phyloP scores from a whole-genome alignment of 495 filamentous ascomycete genomes.

The Talaromyces nanjingensis region DNA sequence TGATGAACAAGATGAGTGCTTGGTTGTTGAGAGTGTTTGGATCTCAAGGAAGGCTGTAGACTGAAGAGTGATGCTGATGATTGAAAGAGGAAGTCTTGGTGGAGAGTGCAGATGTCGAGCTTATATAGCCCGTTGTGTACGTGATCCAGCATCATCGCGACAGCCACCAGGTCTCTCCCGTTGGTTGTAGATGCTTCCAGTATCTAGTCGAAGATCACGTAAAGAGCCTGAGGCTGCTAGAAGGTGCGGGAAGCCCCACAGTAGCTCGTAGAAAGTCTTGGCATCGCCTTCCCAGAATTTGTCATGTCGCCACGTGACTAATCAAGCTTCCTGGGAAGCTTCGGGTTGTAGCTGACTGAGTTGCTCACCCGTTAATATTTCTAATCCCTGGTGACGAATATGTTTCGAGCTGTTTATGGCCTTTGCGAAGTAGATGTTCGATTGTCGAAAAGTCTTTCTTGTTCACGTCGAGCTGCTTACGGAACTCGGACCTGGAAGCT shows the following conservation, averaged over 20 bases:
- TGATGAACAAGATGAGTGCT: background rate
- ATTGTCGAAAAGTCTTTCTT: conserved; percentile 87
- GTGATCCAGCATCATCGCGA: background rate
- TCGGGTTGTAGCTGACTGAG: background rate
- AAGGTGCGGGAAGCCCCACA: conserved; percentile 5
- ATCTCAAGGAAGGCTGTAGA: background rate
- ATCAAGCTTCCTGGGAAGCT: background rate
- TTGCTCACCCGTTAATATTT: conserved; percentile 51
- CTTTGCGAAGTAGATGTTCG: conserved; percentile 82
- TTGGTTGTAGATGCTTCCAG: conserved; percentile 6
- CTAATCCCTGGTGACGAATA: conserved; percentile 79
- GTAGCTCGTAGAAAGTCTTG: background rate
- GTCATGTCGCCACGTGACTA: conserved; percentile 1
- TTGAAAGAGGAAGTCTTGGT: conserved; percentile 7
- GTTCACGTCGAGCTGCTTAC: conserved; percentile 58
- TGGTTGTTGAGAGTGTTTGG: background rate
- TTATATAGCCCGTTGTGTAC: conserved; percentile 5
- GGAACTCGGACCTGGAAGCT: conserved; percentile 61
- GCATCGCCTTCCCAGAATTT: background rate
- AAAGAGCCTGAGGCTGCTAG: background rate
- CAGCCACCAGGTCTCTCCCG: background rate
- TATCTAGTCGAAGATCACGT: background rate
- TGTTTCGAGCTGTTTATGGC: conserved; percentile 75
- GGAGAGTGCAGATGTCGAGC: background rate
- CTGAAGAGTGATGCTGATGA: conserved; percentile 11